A percentile compares a stretch with the other conserved stretches of the same genome.
Evolutionary conservation across 1,284 basidiomycete genomes (phyloP).

Genomic region (Tremellales sp.): DNA sequence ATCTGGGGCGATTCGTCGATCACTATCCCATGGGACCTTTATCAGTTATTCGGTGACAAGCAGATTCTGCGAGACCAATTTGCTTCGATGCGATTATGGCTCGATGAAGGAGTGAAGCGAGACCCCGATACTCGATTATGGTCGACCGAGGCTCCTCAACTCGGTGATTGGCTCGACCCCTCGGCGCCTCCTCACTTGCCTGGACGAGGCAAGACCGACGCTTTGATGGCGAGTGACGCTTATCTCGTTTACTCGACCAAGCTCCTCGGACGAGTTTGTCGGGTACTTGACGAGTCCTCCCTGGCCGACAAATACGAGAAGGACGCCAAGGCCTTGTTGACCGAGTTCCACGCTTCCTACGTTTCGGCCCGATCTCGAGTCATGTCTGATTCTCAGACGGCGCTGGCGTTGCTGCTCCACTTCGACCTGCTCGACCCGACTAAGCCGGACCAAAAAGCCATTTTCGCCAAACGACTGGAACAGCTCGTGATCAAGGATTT

Average conservation of each 20-base stretch:
- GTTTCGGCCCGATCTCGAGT: conserved; percentile 18
- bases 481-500: conserved; percentile 6
- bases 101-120: conserved; percentile 14
- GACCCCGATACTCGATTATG: conserved; percentile 8
- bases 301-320: conserved; percentile 5
- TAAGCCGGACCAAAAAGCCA: background rate
- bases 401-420: conserved; percentile 18
- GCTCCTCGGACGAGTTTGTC: conserved; percentile 11
- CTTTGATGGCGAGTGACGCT: conserved; percentile 22
- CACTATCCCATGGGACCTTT: conserved; percentile 13
- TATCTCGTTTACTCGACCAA: conserved; percentile 26
- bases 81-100: conserved; percentile 15
- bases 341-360: conserved; percentile 18
- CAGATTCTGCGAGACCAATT: conserved; percentile 10
- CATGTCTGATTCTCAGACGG: conserved; percentile 25
- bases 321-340: conserved; percentile 4
- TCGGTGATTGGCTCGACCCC: conserved; percentile 25
- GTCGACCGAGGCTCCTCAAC: conserved; percentile 9
- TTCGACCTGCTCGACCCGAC: conserved; percentile 15
- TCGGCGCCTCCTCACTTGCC: conserved; percentile 13
- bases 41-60: conserved; percentile 10
- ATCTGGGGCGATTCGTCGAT: conserved; percentile 19
- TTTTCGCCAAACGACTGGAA: conserved; percentile 7
- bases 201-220: conserved; percentile 12
- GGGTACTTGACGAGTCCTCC: conserved; percentile 5